Base-by-base conservation (phyloP, 2,329 filamentous ascomycete species). In the Ophiosphaerella herpotricha region DNA sequence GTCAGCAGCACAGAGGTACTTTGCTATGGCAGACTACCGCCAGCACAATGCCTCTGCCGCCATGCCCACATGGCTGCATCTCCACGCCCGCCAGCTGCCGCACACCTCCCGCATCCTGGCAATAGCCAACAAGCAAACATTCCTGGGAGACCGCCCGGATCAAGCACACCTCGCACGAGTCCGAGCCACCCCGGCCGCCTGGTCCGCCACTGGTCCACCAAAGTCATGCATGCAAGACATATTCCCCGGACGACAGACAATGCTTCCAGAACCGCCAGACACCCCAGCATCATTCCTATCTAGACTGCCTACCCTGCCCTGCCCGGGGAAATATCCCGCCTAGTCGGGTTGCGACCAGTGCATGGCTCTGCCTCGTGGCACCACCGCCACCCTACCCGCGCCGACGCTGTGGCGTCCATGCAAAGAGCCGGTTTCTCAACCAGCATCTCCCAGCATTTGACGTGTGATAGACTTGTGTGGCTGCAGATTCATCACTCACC, bases 191-290 rank as follows among this genome's bases (percentile, higher is more conserved):
- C 43, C 21, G 21, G 46, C 48, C 23, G 48, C 48, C 39, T 34
- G 46, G 55, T 51, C 51, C 55, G 50, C 43, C 26, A 29, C 32
- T 29, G 32, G 12, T 46, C 42, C 52, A 47, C 43, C 39, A 35
- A 51, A 41, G 11, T 29, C 7, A 57, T 41, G 52, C 7, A 57
- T 41, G 52, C 55, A 57, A 46, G 56, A 61, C 57, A 56, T 58
- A 41, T 56, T 46, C 42, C 51, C 42, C 55, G 47, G 38, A 41
- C 18, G 47, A 43, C 43, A 29, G 7, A 46, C 48, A 41, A 44
- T 52, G 54, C 58, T 48, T 64, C 60, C 60, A 64, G 54, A 61
- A 58, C 49, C 48, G 51, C 50, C 36, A 21, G 18, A 21, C 18
- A 46, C 49, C 50, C 52, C 46, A 48, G 53, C 38, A 42, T 34